Evolutionary conservation across 1,284 basidiomycete species (phyloP), one percentile per base, ranked within the genome.

Genomic region (Ceratobasidium sp.): DNA sequence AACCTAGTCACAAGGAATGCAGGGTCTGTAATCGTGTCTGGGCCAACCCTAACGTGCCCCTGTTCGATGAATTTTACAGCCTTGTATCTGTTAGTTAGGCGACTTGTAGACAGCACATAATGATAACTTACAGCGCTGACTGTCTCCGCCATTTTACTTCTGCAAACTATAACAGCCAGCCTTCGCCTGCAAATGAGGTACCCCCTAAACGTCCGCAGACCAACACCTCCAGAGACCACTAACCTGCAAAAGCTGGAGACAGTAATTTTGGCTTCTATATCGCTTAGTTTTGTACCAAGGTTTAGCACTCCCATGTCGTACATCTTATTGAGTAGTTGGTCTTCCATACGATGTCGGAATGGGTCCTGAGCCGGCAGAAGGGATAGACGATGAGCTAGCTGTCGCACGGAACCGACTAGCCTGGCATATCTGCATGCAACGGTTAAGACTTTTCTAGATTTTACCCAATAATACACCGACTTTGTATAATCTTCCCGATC

Each of bases 11-110:
- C 97, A 78, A 99, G 90, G 87, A 94, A 99, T 0, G 97, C 98
- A 1, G 98, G 98, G 85, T 99, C 98, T 0, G 95, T 97, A 83
- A 99, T 93, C 0, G 95, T 95, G 83, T 98, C 95, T 39, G 98
- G 96, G 6, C 98, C 98, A 15, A 99, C 97, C 46, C 98, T 93
- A 81, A 99, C 93, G 85, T 99, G 97, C 0, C 98, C 98, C 86
- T 99, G 97, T 85, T 99, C 98, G 81, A 99, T 95, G 84, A 98
- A 99, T 83, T 95, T 95, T 64, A 95, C 95, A 10, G 97, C 98
- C 96, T 97, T 82, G 18, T 39, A 51, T 18, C 20, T 40, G n/a
- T 40, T 33, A 64, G 18, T 13, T 20, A 60, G 33, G 20, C 40
- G 28, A 67, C 6, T 63, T 39, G 66, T 46, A 73, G 69, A 44